Evolutionary conservation across 352 stramenopile species (phyloP).

Genomic region (Phytophthora pini): DNA sequence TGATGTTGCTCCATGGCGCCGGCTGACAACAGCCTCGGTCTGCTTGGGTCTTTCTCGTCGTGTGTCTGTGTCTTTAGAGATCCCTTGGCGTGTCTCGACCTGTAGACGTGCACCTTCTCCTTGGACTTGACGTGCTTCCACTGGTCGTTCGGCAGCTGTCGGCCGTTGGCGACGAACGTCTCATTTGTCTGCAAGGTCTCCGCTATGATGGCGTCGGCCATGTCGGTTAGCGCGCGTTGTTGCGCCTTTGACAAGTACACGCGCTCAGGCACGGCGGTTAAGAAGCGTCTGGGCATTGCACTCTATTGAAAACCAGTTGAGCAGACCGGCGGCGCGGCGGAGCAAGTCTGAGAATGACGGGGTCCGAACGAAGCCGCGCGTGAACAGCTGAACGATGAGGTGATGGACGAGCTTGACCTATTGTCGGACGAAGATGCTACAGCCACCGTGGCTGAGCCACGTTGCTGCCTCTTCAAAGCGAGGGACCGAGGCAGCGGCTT

Average conservation of each 20-base stretch:
- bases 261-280: conserved; percentile 27
- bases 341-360: conserved; percentile 29
- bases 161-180: conserved; percentile 48
- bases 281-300: conserved; percentile 29
- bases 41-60: conserved; percentile 44
- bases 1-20: conserved; percentile 40
- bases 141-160: conserved; percentile 38
- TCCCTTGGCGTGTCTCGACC: conserved; percentile 39
- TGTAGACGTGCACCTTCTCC: conserved; percentile 66
- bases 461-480: conserved; percentile 19
- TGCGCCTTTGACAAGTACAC: conserved; percentile 29
- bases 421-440: conserved; percentile 15
- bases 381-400: conserved; percentile 32
- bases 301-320: neutral
- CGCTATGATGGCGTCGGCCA: conserved; percentile 60
- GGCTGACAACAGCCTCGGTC: conserved; percentile 43
- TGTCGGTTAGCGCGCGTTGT: conserved; percentile 46
- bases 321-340: conserved; percentile 3
- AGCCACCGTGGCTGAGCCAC: neutral
- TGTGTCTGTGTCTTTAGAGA: conserved; percentile 10
- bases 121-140: conserved; percentile 67
- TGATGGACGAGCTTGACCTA: conserved; percentile 25
- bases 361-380: conserved; percentile 1
- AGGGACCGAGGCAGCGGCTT: conserved; percentile 2
- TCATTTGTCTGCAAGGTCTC: conserved; percentile 65